Base-by-base conservation (phyloP, 352 stramenopile species). In the Pythium grandisporangium region DNA sequence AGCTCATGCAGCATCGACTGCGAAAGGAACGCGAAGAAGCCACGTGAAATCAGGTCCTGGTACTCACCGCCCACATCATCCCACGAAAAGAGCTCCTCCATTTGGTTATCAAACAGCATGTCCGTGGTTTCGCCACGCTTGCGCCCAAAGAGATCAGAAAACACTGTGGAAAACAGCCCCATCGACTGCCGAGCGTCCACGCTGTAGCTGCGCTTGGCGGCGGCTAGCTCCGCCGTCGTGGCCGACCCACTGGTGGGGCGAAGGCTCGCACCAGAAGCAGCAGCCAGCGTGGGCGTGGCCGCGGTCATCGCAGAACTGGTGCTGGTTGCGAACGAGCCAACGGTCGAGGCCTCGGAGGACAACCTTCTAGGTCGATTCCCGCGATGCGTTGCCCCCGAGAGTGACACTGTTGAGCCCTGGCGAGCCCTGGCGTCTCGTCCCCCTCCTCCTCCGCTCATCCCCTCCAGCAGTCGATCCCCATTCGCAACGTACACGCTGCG, bases 121-220 rank as follows among this genome's bases (percentile, higher is more conserved):
- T 83, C 71, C 5, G 60, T 57, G 1, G 70, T 80, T 21, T 87
- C 68, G 0, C 61, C 58, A 38, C 69, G 64, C 17, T 75, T 70
- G 17, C 66, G 58, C 3, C 77, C 70, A 61, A 91, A 88, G 19
- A 85, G 56, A 47, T 91, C 71, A 20, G 60, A 65, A 44, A 91
- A 77, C 21, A 91, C 64, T 2, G 65, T 67, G 7, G 63, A 63
- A 38, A 88, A 76, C 16, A 85, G 59, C 27, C 68, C 55, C 23
- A 64, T 57, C 2, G 61, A 63, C 13, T 64, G 67, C 10, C 63
- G 66, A 7, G 60, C 54, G 41, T 87, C 70, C 22, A 83, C 63
- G 30, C 58, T 83, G 45, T 77, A 77, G 42, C 69, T 76, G 6
- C 70, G 54, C 20, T 68, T 48, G 24, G 44, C 44, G 2, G 45